These are phyloP conservation scores for Rugonectria rugulosa DNA, from an alignment of 2,329 filamentous ascomycete genomes.

Conservation along the genomic window DNA sequence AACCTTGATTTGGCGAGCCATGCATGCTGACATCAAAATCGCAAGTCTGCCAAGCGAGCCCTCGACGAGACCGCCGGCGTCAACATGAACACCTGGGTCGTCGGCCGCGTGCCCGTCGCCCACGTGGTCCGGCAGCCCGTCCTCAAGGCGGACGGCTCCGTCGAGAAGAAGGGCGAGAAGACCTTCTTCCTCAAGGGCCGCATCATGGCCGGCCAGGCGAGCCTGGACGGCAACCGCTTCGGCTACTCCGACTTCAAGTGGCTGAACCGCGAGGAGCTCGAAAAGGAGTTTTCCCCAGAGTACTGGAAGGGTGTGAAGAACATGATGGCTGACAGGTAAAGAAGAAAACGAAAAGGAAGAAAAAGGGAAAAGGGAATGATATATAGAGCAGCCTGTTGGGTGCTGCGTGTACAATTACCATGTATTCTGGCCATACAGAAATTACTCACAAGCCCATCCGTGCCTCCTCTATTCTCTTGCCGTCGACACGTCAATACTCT, in stretches of 20 bases:
- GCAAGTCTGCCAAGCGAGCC: conserved; percentile 83
- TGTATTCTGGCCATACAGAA: conserved; percentile 43
- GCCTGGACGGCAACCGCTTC: conserved; percentile 74
- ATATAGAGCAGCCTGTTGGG: conserved; percentile 21
- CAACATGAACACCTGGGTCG: conserved; percentile 99
- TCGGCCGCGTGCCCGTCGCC: conserved; percentile 88
- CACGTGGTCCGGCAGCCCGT: conserved; percentile 70
- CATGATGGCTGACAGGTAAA: conserved; percentile 81
- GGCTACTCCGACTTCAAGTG: conserved; percentile 87
- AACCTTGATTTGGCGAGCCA: no score
- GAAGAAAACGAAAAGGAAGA: not conserved
- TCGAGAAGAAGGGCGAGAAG: conserved; percentile 72
- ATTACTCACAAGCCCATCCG: conserved; percentile 5
- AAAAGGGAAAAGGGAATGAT: not conserved
- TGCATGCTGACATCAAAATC: conserved; percentile 27
- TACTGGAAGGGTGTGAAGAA: conserved; percentile 82
- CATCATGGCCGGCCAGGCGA: conserved; percentile 96
- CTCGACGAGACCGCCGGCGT: conserved; percentile 79
- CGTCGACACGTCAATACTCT: not conserved
- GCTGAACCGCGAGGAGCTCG: conserved; percentile 88
- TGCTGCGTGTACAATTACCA: conserved; percentile 41
- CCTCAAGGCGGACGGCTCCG: conserved; percentile 51
- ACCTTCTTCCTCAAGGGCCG: conserved; percentile 95
- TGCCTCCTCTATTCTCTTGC: not conserved
- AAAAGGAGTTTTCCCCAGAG: conserved; percentile 66